Evolutionary conservation across 331 rosid species (phyloP).

Genomic region (Stylosanthes scabra): DNA sequence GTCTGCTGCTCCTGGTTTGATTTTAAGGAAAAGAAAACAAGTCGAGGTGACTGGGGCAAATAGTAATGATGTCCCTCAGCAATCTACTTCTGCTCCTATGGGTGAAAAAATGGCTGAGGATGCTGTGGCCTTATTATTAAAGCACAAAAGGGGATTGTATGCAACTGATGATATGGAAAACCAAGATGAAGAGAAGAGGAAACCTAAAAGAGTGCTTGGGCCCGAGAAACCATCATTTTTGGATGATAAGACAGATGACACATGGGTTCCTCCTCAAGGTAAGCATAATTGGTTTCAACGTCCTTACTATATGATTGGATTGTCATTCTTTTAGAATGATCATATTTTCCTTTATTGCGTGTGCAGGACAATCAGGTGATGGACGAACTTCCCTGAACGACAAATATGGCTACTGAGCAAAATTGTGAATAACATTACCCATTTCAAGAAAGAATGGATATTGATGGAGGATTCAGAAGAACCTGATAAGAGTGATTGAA

Average conservation of each 20-base stretch:
- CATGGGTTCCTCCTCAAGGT: constrained; percentile 99
- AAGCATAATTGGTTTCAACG: constrained; percentile 31
- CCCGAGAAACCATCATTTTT: constrained; percentile 95
- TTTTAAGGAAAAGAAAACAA: constrained; percentile 84
- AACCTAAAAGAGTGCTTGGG: constrained; percentile 79
- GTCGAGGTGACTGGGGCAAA: constrained; percentile 55
- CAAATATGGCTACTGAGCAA: constrained; percentile 76
- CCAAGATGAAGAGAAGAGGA: constrained; percentile 54
- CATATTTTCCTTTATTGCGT: constrained; percentile 27
- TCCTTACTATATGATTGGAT: constrained; percentile 13
- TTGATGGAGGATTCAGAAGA: constrained; percentile 5
- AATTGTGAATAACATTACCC: constrained; percentile 5
- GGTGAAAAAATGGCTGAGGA: constrained; percentile 82
- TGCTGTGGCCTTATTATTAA: constrained; percentile 92
- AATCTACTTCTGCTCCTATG: constrained; percentile 51
- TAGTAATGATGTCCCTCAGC: constrained; percentile 47
- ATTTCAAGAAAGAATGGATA: constrained; percentile 1
- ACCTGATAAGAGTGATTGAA: constrained; percentile 19
- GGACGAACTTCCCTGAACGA: constrained; percentile 89
- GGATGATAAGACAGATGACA: constrained; percentile 52
- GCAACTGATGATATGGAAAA: constrained; percentile 53
- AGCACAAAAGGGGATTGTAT: constrained; percentile 71
- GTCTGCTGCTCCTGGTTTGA: constrained; percentile 89
- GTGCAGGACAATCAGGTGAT: constrained; percentile 96
- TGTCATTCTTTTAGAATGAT: constrained; percentile 11